Evolutionary conservation across 805 yeast species (phyloP).

Genomic region (Ogataea dorogensis): DNA sequence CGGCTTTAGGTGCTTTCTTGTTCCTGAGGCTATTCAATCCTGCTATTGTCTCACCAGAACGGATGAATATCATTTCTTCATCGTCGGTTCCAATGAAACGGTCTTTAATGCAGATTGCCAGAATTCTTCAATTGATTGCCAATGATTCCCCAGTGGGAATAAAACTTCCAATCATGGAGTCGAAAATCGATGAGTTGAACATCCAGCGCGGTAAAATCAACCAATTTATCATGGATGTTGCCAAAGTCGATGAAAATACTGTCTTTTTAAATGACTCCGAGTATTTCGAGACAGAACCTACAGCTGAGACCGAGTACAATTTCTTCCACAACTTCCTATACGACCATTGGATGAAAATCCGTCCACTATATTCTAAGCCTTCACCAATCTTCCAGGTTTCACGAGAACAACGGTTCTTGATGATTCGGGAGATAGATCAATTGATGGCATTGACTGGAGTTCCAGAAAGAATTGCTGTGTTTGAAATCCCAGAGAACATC

Average conservation of each 20-base stretch:
- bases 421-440: conserved; percentile 45
- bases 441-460: conserved; percentile 53
- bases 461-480: conserved; percentile 54
- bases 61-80: conserved; percentile 32
- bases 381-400: conserved; percentile 13
- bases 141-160: conserved; percentile 69
- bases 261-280: conserved; percentile 8
- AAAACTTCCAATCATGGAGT: conserved; percentile 54
- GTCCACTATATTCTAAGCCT: conserved; percentile 24
- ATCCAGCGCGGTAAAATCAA: conserved; percentile 40
- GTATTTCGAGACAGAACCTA: conserved; percentile 21
- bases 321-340: conserved; percentile 49
- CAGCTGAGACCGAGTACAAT: conserved; percentile 32
- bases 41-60: conserved; percentile 85
- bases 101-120: conserved; percentile 74
- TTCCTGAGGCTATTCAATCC: conserved; percentile 83
- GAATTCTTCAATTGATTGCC: conserved; percentile 81
- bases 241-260: conserved; percentile 15
- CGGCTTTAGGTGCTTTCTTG: conserved; percentile 83
- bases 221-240: conserved; percentile 38
- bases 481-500: conserved; percentile 54
- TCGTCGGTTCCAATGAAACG: conserved; percentile 42
- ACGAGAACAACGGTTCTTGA: conserved; percentile 18
- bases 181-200: conserved; percentile 41
- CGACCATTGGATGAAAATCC: conserved; percentile 41